Base-by-base conservation (phyloP, 2,329 filamentous ascomycete species). In the Cucurbitaria berberidis region DNA sequence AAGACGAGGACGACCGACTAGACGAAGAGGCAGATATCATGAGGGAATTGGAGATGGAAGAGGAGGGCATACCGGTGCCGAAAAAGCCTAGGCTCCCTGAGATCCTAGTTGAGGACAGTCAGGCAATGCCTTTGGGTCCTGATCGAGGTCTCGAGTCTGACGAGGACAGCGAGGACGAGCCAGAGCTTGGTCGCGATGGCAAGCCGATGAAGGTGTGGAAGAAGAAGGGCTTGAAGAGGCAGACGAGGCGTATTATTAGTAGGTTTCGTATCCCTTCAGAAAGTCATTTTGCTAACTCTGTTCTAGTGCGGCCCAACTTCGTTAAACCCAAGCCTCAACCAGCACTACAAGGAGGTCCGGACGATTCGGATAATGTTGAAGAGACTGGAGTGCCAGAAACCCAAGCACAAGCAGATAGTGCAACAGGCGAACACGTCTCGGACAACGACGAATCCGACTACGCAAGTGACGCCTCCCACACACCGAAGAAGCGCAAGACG, bases 151-250 rank as follows among this genome's bases (percentile, higher is more conserved):
- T 69, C 10, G 72, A 72, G 24, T 89, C 88, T 51, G 85, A 89
- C 51, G 86, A 88, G 63, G 81, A 84, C n/a, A 81, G 83, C 32
- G 75, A 78, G 0, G 68, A 70, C 3, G 69, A 74, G n/a, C 66
- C 66, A 24, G 63, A 59, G 13, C 51, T 82, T 11, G 84, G 79
- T 46, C 79, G 78, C n/a, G 77, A 85, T 63, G 86, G 86, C 1
- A 80, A 83, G 57, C 86, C 86, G 2, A 71, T 86, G 32, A 84
- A 81, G 48, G 75, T 84, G 1, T 93, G 84, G 79, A 93, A 93
- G 81, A 95, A 95, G 82, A 90, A 90, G 78, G 90, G 89, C 0
- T 84, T 90, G 70, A 95, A 95, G 79, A 82, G 90, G 55, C 91
- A 89, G 49, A 93, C 90, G 3, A 81, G 87, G 57, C 79, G 82